Conservation (phyloP, 2,329 filamentous ascomycete species). For the Aureobasidium mangrovei region DNA sequence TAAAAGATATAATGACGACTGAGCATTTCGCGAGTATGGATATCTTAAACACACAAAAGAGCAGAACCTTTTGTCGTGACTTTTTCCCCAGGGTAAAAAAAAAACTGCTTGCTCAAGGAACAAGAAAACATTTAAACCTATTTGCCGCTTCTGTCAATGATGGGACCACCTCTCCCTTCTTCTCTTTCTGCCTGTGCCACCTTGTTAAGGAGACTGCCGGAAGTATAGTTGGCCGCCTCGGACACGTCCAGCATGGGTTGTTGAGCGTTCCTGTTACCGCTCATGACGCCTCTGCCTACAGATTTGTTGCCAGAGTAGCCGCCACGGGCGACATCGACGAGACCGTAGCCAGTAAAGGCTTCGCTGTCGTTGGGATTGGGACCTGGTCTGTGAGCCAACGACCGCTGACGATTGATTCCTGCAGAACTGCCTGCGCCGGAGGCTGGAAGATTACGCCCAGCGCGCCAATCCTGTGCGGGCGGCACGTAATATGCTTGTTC, state of each 20-base stretch:
- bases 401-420: neutral
- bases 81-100: no score
- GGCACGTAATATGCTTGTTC: conserved; percentile 35
- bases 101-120: no score
- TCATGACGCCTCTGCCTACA: conserved; percentile 37
- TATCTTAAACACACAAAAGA: no score
- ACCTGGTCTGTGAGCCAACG: neutral
- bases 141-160: neutral
- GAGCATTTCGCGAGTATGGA: no score
- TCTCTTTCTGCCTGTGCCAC: conserved; percentile 27
- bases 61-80: no score
- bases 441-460: conserved; percentile 19
- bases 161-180: conserved; percentile 11
- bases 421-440: neutral
- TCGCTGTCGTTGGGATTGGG: conserved; percentile 14
- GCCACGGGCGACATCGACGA: conserved; percentile 31
- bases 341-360: conserved; percentile 35
- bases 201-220: conserved; percentile 41
- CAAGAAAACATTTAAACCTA: neutral
- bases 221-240: conserved; percentile 35
- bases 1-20: no score
- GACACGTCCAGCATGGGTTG: conserved; percentile 38
- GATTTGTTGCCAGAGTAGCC: conserved; percentile 31
- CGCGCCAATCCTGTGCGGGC: conserved; percentile 37
- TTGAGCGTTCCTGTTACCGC: conserved; percentile 33